Evolutionary conservation across 345 rosid genomes (phyloP), one percentile per base, ranked within the genome.

Genomic region (Passiflora organensis): DNA sequence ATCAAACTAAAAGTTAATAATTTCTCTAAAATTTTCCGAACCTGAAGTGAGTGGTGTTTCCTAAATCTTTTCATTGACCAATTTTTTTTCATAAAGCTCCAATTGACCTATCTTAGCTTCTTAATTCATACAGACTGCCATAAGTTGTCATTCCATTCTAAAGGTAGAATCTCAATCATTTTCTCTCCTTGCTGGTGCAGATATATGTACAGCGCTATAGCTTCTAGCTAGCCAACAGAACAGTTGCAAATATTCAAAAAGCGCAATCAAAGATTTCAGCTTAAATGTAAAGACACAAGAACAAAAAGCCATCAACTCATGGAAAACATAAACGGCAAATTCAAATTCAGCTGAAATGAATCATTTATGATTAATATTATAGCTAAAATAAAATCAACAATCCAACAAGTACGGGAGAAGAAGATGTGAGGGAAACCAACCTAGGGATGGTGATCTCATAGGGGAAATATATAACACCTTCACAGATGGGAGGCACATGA

Each of bases 401-500:
- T 45, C 24, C 22, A 17, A n/a, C 15, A 8, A 50, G 37, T 38
- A 44, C 10, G 19, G n/a, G n/a, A 41, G 54, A 48, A 20, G 46
- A 42, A 43, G 37, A 45, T 22, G 17, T 56, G 56, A 51, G 56
- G 66, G 58, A 13, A 77, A 32, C 85, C 74, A 62, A 93, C 99
- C 95, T 89, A 59, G 99, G 89, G 45, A 81, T 67, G 21, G 82
- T 73, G 62, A 93, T 83, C 66, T 93, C 99, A 61, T 80, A 80
- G 2, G 97, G 97, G 65, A 83, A 93, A 69, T 83, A 81, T 66
- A 83, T 52, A 6, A 80, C 83, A 12, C 86, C 81, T 32, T 93
- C 97, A 1, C 85, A 67, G 64, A 93, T 81, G 5, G 95, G 77
- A 60, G 99, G 99, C 47, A 93, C 85, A 15, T 93, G 99, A 55